These are phyloP conservation scores for Triticum aestivum DNA, from an alignment of 176 grass and related monocot genomes.

Conservation along the genomic window IWGSC_CS_RefSeq_v2.1 NC_057814.1:238495361-238495860, in stretches of 20 bases:
- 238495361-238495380: too few relatives aligned
- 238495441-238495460: background rate
- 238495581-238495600: background rate
- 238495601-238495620: constrained; percentile 1
- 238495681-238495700: background rate
- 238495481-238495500: background rate
- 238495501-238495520: background rate
- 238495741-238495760: background rate
- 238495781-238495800: background rate
- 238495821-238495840: too few relatives aligned
- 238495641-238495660: background rate
- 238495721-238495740: background rate
- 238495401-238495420: background rate
- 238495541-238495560: background rate
- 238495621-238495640: background rate
- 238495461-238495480: background rate
- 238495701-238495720: background rate
- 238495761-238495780: background rate
- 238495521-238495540: background rate
- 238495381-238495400: background rate
- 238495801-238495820: background rate
- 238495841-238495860: too few relatives aligned
- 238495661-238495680: background rate
- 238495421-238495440: background rate
- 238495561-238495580: background rate